Conservation (phyloP, 441 rosid species). For the Erysimum cheiri region DNA sequence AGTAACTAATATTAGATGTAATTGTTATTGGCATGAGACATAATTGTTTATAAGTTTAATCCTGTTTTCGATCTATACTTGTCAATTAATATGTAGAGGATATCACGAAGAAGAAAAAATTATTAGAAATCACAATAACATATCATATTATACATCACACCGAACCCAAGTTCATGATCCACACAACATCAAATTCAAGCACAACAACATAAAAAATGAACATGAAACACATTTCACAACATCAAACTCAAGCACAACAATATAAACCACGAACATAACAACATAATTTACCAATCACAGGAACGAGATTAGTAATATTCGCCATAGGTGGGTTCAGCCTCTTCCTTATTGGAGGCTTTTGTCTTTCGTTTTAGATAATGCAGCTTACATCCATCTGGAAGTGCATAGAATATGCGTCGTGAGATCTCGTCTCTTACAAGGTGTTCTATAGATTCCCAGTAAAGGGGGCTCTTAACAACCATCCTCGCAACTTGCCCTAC, state of each 20-base stretch:
- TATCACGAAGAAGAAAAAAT: too few relatives aligned
- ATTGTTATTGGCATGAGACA: too few relatives aligned
- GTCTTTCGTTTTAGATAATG: conserved; percentile 30
- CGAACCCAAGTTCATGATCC: conserved; percentile 22
- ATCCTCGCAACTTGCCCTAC: too few relatives aligned
- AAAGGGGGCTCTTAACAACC: too few relatives aligned
- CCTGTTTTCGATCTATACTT: too few relatives aligned
- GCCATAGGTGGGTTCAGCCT: neutral
- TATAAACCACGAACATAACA: neutral
- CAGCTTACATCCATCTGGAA: conserved; percentile 1
- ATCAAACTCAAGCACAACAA: conserved; percentile 9
- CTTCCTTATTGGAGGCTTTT: neutral
- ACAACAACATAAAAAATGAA: neutral
- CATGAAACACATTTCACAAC: neutral
- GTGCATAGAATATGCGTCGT: too few relatives aligned
- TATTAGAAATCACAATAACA: neutral
- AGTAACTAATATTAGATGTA: too few relatives aligned
- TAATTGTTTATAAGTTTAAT: too few relatives aligned
- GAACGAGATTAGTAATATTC: neutral
- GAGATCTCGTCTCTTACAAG: too few relatives aligned
- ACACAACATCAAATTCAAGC: conserved; percentile 13
- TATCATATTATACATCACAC: neutral
- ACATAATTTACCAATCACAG: neutral
- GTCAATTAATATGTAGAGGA: too few relatives aligned
- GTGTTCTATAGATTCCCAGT: too few relatives aligned